Evolutionary conservation across 164 flowering plant genomes (phyloP).

Genomic region (Malania oleifera): DNA sequence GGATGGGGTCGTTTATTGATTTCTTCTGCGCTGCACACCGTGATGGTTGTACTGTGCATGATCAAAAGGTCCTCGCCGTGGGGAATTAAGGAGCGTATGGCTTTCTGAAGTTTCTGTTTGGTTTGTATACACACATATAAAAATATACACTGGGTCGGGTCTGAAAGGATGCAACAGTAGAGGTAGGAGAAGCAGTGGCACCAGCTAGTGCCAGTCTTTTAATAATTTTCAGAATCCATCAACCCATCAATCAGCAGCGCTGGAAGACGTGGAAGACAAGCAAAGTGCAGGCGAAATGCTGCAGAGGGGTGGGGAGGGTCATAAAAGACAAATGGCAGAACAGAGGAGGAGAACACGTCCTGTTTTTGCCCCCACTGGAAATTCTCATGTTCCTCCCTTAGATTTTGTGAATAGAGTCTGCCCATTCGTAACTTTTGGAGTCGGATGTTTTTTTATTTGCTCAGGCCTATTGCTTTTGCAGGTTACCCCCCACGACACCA

Average conservation of each 20-base stretch:
- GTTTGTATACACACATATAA: no score
- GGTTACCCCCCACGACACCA: no score
- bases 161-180: slow-evolving; percentile 11
- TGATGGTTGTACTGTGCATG: slow-evolving; percentile 3
- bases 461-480: no score
- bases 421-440: no score
- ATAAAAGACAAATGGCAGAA: slow-evolving; percentile 10
- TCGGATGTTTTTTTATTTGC: no score
- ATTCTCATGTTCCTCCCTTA: not conserved
- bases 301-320: no score
- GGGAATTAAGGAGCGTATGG: slow-evolving; percentile 17
- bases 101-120: slow-evolving; percentile 9
- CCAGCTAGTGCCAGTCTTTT: no score
- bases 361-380: slow-evolving; percentile 1
- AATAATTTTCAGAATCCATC: slow-evolving; percentile 28
- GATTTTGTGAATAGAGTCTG: not conserved
- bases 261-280: slow-evolving; percentile 28
- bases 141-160: no score
- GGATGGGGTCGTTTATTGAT: not conserved
- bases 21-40: not conserved
- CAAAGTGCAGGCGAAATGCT: slow-evolving; percentile 21
- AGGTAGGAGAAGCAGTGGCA: no score
- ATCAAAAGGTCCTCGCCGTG: not conserved
- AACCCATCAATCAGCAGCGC: slow-evolving; percentile 13
- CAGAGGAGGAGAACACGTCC: slow-evolving; percentile 15